Evolutionary conservation across 169 alveolate species (phyloP).

Genomic region (Plasmodium vivax): DNA sequence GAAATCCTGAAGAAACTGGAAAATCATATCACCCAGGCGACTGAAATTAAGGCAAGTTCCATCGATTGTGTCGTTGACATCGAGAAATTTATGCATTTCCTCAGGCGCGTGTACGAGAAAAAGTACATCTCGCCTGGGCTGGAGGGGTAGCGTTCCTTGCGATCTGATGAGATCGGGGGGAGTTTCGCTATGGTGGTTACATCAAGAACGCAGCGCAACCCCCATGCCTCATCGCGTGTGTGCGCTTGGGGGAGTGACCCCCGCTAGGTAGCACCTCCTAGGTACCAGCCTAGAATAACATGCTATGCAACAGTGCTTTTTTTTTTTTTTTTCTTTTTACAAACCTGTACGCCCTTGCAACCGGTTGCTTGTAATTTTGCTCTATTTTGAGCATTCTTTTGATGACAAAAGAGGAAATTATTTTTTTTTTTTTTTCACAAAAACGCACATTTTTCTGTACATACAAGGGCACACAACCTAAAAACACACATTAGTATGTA

Average conservation of each 20-base stretch:
- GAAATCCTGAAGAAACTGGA: slow-evolving; percentile 61
- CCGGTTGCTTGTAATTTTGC: too few species aligned
- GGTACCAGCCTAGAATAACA: neutral
- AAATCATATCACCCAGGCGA: slow-evolving; percentile 51
- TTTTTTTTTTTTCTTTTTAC: neutral
- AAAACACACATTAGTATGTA: neutral
- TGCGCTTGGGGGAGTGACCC: neutral
- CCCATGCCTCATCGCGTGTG: neutral
- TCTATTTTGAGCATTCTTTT: too few species aligned
- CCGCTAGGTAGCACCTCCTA: neutral
- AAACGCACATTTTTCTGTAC: neutral
- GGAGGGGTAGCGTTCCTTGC: neutral
- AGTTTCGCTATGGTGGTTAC: neutral
- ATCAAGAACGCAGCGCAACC: neutral
- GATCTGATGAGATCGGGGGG: neutral
- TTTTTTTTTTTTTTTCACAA: neutral
- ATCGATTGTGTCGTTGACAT: slow-evolving; percentile 67
- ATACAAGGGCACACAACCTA: neutral
- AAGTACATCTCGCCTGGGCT: slow-evolving; percentile 1
- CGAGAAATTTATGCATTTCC: slow-evolving; percentile 39
- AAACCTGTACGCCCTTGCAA: too few species aligned
- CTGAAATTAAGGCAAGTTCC: slow-evolving; percentile 70
- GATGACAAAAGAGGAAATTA: too few species aligned
- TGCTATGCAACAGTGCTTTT: neutral
- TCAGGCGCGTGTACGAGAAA: slow-evolving; percentile 35